phyloP scores from a whole-genome alignment of 768 basidiomycete species.

The Chalciporus pseudorubinellus region DNA sequence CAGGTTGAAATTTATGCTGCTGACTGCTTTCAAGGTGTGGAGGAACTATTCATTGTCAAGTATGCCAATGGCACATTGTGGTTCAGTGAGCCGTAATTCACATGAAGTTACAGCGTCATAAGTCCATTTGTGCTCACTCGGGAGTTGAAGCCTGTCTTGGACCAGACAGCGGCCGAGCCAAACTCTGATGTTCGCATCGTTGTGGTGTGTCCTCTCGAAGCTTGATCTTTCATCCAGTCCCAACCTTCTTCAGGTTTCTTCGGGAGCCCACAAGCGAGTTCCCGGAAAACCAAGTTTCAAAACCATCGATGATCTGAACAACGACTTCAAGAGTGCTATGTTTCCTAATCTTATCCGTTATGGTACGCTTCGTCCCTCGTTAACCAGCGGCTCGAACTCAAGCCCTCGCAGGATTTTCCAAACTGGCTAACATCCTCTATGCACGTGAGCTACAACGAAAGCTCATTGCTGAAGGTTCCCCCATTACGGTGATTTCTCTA shows the following conservation, averaged over 20 bases:
- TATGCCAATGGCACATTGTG: conserved; percentile 20
- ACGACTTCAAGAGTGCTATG: conserved; percentile 27
- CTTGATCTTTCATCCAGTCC: neutral
- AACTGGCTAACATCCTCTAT: conserved; percentile 51
- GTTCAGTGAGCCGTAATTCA: neutral
- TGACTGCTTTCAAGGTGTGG: conserved; percentile 32
- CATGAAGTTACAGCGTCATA: conserved; percentile 38
- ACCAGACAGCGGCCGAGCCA: conserved; percentile 44
- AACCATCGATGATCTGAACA: conserved; percentile 36
- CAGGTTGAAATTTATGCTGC: neutral
- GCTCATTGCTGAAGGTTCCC: conserved; percentile 29
- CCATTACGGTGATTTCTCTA: conserved; percentile 27
- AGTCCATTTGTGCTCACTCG: conserved; percentile 55
- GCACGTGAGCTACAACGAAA: conserved; percentile 48
- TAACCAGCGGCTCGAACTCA: neutral
- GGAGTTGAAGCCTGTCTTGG: conserved; percentile 51
- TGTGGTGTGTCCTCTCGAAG: conserved; percentile 38
- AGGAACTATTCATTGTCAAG: conserved; percentile 45
- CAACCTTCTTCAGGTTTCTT: conserved; percentile 31
- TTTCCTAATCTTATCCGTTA: conserved; percentile 29
- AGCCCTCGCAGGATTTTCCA: conserved; percentile 40
- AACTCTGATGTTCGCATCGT: conserved; percentile 60
- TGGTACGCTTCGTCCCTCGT: conserved; percentile 20
- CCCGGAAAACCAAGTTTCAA: conserved; percentile 26
- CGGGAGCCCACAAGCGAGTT: conserved; percentile 25